A percentile compares a stretch with the other conserved stretches of the same genome.
These are phyloP conservation scores for Tetracladium marchalianum DNA, from an alignment of 495 filamentous ascomycete species.

Conservation along the genomic window DNA sequence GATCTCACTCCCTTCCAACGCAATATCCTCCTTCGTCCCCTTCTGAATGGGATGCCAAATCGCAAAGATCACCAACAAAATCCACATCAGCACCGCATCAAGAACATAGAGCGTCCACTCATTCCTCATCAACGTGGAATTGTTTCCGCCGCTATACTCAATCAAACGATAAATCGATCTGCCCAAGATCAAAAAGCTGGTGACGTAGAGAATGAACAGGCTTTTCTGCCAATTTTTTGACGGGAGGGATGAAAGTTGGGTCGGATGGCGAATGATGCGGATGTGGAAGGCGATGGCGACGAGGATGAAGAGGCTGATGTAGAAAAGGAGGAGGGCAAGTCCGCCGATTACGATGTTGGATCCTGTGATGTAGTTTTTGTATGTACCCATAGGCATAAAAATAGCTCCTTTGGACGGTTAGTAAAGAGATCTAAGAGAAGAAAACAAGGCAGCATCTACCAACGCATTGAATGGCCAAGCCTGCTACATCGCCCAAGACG, in stretches of 20 bases:
- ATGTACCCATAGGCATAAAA: background rate
- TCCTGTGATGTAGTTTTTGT: background rate
- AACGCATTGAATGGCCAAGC: constrained; percentile 24
- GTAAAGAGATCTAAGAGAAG: too few species aligned
- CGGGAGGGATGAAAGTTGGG: background rate
- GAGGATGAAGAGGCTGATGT: constrained; percentile 39
- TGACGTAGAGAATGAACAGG: constrained; percentile 41
- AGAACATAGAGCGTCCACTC: constrained; percentile 57
- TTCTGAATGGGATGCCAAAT: constrained; percentile 28
- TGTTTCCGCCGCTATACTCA: constrained; percentile 48
- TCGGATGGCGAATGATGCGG: background rate
- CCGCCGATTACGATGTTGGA: constrained; percentile 4
- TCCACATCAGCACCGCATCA: constrained; percentile 48
- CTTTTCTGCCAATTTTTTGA: constrained; percentile 37
- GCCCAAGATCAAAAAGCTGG: constrained; percentile 45
- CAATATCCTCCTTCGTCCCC: background rate
- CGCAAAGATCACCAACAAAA: constrained; percentile 38
- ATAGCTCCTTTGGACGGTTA: background rate
- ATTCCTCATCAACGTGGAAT: constrained; percentile 33
- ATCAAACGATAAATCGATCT: constrained; percentile 50
- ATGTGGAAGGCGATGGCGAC: constrained; percentile 19
- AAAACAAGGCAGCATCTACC: too few species aligned
- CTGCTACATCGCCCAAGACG: constrained; percentile 30
- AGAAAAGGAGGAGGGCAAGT: constrained; percentile 6
- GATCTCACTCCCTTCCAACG: too few species aligned